These are phyloP conservation scores for Linderniella brevidens DNA, from an alignment of 257 asterid species.

Conservation along the genomic window DNA sequence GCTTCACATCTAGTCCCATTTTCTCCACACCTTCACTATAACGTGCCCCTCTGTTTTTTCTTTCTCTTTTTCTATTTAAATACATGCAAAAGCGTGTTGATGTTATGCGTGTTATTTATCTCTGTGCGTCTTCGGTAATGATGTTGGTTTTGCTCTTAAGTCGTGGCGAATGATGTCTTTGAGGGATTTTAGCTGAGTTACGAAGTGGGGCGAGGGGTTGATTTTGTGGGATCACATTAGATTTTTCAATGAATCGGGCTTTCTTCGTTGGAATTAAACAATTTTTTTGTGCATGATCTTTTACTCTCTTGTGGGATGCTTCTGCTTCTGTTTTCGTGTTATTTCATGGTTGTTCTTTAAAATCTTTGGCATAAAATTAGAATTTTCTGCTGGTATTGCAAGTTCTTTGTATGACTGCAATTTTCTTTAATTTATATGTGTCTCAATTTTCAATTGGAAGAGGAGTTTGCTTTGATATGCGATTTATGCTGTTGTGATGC, in stretches of 20 bases:
- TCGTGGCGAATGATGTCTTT: conserved; percentile 1
- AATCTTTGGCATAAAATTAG: background rate
- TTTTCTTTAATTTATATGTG: conserved; percentile 8
- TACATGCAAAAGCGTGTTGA: conserved; percentile 2
- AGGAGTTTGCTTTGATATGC: too few relatives aligned
- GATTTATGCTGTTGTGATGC: too few relatives aligned
- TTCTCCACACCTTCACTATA: conserved; percentile 12
- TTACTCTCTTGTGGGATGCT: conserved; percentile 4
- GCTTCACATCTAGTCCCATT: conserved; percentile 24
- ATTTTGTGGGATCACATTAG: conserved; percentile 24
- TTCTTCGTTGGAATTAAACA: conserved; percentile 7
- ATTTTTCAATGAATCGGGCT: conserved; percentile 9
- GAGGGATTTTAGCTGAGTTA: conserved; percentile 1
- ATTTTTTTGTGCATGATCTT: conserved; percentile 8
- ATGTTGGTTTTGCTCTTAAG: conserved; percentile 7
- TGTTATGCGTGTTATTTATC: conserved; percentile 1
- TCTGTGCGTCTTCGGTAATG: conserved; percentile 5
- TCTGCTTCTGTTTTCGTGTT: conserved; percentile 6
- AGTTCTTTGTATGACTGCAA: too few relatives aligned
- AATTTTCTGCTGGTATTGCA: conserved; percentile 2
- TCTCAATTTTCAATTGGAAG: conserved; percentile 8
- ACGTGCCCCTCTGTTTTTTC: conserved; percentile 10
- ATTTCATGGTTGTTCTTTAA: background rate
- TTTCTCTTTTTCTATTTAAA: conserved; percentile 16
- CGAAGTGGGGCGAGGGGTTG: conserved; percentile 8